phyloP scores from a whole-genome alignment of 2,329 filamentous ascomycete genomes.

The Fusarium armeniacum region DNA sequence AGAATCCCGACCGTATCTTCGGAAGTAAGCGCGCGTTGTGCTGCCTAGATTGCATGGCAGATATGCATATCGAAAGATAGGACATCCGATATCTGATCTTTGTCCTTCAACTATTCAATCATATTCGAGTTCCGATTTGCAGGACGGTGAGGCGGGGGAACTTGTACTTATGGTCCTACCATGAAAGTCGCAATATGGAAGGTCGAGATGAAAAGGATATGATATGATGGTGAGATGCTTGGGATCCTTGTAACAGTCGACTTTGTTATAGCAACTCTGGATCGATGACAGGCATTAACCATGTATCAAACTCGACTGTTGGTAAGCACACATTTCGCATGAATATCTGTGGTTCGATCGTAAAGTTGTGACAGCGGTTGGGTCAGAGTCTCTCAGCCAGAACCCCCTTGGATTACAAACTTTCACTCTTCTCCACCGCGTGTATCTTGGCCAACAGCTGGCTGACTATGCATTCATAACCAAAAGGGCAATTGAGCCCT shows the following conservation, averaged over 20 bases:
- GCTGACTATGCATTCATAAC: slow-evolving; percentile 18
- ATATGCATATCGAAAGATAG: slow-evolving; percentile 8
- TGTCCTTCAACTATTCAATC: neutral
- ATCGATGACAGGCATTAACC: neutral
- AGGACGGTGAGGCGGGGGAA: neutral
- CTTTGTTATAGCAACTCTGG: neutral
- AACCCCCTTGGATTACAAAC: slow-evolving; percentile 19
- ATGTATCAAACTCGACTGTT: neutral
- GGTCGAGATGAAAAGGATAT: neutral
- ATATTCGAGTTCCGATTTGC: slow-evolving; percentile 3
- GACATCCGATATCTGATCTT: neutral
- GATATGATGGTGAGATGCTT: neutral
- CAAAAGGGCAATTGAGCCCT: slow-evolving; percentile 14
- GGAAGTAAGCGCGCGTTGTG: slow-evolving; percentile 8
- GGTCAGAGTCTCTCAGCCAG: neutral
- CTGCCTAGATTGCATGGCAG: neutral
- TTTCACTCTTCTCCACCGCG: slow-evolving; percentile 22
- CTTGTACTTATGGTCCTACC: neutral
- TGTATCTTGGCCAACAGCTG: slow-evolving; percentile 21
- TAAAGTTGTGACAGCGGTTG: slow-evolving; percentile 17
- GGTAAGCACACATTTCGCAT: neutral
- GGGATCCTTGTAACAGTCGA: neutral
- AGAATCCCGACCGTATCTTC: slow-evolving; percentile 8
- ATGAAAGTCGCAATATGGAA: neutral
- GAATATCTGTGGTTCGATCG: neutral